Evolutionary conservation across 805 yeast species (phyloP).

Genomic region (Yamadazyma kitorensis): DNA sequence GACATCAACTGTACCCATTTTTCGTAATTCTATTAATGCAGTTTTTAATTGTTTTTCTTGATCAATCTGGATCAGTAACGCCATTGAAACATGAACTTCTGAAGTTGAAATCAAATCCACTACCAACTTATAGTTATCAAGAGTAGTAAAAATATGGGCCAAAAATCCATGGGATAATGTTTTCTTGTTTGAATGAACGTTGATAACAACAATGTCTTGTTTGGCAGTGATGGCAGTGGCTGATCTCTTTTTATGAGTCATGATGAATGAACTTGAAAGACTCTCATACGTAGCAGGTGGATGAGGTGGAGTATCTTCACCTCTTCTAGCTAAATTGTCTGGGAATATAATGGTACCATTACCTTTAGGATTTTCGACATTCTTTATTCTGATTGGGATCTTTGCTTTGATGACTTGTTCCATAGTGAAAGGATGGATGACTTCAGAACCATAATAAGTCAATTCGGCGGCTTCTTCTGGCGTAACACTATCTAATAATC

Average conservation of each 20-base stretch:
- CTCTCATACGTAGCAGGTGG: constrained; percentile 78
- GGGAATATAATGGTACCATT: constrained; percentile 94
- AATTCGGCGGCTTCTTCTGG: constrained; percentile 99
- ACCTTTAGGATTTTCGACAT: constrained; percentile 92
- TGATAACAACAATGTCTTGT: constrained; percentile 85
- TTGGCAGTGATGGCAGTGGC: constrained; percentile 97
- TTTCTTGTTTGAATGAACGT: constrained; percentile 91
- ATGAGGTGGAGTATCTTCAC: constrained; percentile 91
- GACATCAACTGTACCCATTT: constrained; percentile 85
- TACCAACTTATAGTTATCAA: constrained; percentile 80
- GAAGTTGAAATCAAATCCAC: constrained; percentile 96
- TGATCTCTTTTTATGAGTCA: constrained; percentile 51
- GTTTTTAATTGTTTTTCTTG: constrained; percentile 61
- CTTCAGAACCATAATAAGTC: constrained; percentile 97
- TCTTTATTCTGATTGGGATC: constrained; percentile 95
- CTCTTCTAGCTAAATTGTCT: constrained; percentile 78
- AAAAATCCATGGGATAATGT: constrained; percentile 92
- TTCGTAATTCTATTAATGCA: constrained; percentile 75
- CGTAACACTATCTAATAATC: constrained; percentile 81
- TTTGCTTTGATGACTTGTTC: constrained; percentile 96
- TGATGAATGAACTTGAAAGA: constrained; percentile 33
- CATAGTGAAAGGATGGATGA: constrained; percentile 98
- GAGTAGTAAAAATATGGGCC: constrained; percentile 82
- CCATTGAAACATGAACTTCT: constrained; percentile 98
- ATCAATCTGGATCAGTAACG: constrained; percentile 71